These are phyloP conservation scores for Termitomyces sp. DNA, from an alignment of 1,284 basidiomycete species.

Conservation along the genomic window DNA sequence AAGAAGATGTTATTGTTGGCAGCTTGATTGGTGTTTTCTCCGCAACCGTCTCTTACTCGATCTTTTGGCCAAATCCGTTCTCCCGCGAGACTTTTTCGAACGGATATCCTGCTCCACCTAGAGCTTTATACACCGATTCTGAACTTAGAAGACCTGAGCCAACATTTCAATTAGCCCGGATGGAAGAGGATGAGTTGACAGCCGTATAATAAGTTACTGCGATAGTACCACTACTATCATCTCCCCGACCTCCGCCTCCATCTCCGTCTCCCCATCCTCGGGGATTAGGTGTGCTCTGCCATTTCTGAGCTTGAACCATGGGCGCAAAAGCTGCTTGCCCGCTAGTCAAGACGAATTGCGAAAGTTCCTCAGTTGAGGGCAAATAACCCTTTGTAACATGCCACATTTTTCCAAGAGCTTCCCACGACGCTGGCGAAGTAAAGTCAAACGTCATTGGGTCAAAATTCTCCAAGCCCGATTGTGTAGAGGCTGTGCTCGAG, in stretches of 20 bases:
- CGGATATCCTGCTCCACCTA: slow-evolving; percentile 32
- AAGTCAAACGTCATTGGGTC: slow-evolving; percentile 66
- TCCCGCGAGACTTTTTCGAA: slow-evolving; percentile 28
- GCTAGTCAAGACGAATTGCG: slow-evolving; percentile 58
- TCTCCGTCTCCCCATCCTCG: slow-evolving; percentile 24
- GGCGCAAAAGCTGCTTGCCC: slow-evolving; percentile 28
- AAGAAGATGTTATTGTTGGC: slow-evolving; percentile 63
- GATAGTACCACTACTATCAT: slow-evolving; percentile 21
- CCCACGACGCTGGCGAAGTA: slow-evolving; percentile 66
- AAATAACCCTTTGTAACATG: slow-evolving; percentile 54
- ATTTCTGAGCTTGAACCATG: slow-evolving; percentile 16
- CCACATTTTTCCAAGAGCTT: slow-evolving; percentile 71
- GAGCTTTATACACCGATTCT: slow-evolving; percentile 33
- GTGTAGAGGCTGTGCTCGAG: slow-evolving; percentile 31
- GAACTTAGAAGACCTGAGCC: slow-evolving; percentile 22
- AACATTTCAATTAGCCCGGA: slow-evolving; percentile 45
- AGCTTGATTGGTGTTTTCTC: slow-evolving; percentile 50
- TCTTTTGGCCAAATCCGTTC: slow-evolving; percentile 65
- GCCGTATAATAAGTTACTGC: slow-evolving; percentile 33
- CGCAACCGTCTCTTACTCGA: slow-evolving; percentile 47
- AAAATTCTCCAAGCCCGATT: slow-evolving; percentile 57
- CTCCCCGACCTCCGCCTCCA: slow-evolving; percentile 33
- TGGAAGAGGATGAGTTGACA: slow-evolving; percentile 43
- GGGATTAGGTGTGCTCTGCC: slow-evolving; percentile 17
- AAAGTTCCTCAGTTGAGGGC: slow-evolving; percentile 68